Evolutionary conservation across 2,329 filamentous ascomycete species (phyloP).

Genomic region (Gnomoniopsis sp.): DNA sequence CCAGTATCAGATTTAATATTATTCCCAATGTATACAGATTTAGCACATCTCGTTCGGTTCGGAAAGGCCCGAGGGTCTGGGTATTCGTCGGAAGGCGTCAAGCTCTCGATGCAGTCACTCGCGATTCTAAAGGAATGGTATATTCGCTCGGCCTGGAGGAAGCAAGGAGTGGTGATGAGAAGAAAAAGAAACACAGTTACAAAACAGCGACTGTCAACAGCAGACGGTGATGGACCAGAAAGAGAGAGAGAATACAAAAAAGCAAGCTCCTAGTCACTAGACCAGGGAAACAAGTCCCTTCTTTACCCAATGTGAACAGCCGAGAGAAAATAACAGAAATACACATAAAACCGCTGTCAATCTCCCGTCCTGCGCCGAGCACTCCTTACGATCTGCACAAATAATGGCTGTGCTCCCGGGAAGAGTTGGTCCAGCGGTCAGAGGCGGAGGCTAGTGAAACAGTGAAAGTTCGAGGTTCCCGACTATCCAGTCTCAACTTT

Average conservation of each 20-base stretch:
- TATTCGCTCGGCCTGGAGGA: slow-evolving; percentile 28
- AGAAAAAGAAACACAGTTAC: slow-evolving; percentile 14
- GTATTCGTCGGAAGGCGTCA: not conserved
- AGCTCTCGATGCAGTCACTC: not conserved
- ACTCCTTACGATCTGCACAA: not conserved
- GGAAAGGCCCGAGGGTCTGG: not conserved
- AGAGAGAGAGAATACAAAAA: slow-evolving; percentile 10
- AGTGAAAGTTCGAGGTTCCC: slow-evolving; percentile 15
- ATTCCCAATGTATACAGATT: not conserved
- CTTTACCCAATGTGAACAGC: slow-evolving; percentile 18
- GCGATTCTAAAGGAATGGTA: slow-evolving; percentile 15
- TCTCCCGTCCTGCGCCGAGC: not conserved
- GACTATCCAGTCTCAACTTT: slow-evolving; percentile 15
- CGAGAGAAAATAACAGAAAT: slow-evolving; percentile 18
- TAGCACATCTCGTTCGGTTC: not conserved
- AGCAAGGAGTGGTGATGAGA: not conserved
- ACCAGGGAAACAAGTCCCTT: slow-evolving; percentile 16
- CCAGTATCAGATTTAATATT: not conserved
- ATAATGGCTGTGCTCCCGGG: slow-evolving; percentile 10
- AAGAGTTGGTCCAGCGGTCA: not conserved
- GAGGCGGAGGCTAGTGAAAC: slow-evolving; percentile 12
- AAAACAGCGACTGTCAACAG: slow-evolving; percentile 3
- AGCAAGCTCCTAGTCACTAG: slow-evolving; percentile 12
- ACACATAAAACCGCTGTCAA: not conserved
- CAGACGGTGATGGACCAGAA: slow-evolving; percentile 4